A percentile compares a stretch with the other conserved stretches of the same genome.
Conservation (phyloP, 2,329 filamentous ascomycete species). For the Stemphylium beticola region DNA sequence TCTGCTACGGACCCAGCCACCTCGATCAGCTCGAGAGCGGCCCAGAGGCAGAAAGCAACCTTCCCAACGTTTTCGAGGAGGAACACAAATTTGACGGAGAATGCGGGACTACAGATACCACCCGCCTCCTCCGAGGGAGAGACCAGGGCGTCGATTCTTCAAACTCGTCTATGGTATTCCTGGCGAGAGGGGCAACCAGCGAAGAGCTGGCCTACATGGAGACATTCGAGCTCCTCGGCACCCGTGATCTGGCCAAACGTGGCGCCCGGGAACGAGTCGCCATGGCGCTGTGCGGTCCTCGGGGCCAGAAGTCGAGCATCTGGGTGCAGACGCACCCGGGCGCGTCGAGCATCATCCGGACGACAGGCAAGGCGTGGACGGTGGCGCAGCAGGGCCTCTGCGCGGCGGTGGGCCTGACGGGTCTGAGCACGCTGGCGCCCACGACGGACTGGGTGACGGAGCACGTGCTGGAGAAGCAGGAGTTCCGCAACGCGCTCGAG, state of each 20-base stretch:
- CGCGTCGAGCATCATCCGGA: conserved; percentile 1
- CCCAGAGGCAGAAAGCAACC: background rate
- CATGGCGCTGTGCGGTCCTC: conserved; percentile 1
- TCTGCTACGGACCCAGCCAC: background rate
- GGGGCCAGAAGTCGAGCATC: conserved; percentile 3
- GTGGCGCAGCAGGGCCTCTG: background rate
- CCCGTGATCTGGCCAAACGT: conserved; percentile 2
- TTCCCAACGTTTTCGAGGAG: background rate
- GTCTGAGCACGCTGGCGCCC: too few relatives aligned
- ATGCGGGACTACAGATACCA: background rate
- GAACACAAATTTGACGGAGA: background rate
- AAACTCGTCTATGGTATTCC: background rate
- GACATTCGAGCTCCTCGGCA: conserved; percentile 1
- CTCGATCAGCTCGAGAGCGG: background rate
- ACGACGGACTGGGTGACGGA: too few relatives aligned
- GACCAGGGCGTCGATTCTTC: background rate
- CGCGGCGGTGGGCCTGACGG: background rate
- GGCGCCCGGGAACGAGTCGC: background rate
- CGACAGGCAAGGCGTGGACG: conserved; percentile 1
- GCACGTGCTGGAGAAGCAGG: too few relatives aligned
- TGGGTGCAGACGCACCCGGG: background rate
- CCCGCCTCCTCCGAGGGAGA: background rate
- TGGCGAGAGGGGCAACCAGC: background rate
- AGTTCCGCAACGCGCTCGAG: too few relatives aligned
- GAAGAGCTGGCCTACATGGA: background rate